These are phyloP conservation scores for Serendipita indica DNA, from an alignment of 768 basidiomycete genomes.

Conservation along the genomic window DNA sequence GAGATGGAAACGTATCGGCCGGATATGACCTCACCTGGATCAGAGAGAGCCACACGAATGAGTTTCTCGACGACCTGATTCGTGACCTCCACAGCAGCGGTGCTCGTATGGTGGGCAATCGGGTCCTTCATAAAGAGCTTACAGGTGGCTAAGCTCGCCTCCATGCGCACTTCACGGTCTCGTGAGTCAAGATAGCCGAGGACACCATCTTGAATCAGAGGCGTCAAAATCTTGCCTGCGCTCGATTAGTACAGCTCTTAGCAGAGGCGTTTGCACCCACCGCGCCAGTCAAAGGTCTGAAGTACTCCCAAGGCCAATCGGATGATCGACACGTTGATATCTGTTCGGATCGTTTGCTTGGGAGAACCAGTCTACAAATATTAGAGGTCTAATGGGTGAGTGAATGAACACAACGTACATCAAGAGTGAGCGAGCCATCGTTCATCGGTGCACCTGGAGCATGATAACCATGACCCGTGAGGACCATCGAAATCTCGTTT, in stretches of 20 bases:
- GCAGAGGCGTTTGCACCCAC: neutral
- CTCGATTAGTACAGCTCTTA: neutral
- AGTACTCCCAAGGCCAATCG: neutral
- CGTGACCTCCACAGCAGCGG: constrained; percentile 32
- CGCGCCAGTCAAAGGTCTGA: constrained; percentile 6
- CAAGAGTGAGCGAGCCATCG: neutral
- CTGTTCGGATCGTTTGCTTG: neutral
- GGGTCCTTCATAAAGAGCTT: constrained; percentile 32
- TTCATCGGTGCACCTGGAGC: neutral
- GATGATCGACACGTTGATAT: neutral
- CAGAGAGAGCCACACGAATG: constrained; percentile 29
- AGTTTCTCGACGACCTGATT: constrained; percentile 35
- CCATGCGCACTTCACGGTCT: constrained; percentile 27
- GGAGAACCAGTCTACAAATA: neutral
- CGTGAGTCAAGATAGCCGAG: constrained; percentile 34
- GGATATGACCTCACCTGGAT: constrained; percentile 25
- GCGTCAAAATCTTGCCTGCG: neutral
- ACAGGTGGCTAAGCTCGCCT: constrained; percentile 30
- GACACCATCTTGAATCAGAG: constrained; percentile 28
- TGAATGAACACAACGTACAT: neutral
- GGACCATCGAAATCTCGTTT: constrained; percentile 2
- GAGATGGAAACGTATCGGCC: neutral
- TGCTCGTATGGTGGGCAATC: constrained; percentile 32
- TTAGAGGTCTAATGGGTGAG: neutral
- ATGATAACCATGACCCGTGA: neutral